phyloP scores from a whole-genome alignment of 441 rosid genomes.

The Croton laevigatus region DNA sequence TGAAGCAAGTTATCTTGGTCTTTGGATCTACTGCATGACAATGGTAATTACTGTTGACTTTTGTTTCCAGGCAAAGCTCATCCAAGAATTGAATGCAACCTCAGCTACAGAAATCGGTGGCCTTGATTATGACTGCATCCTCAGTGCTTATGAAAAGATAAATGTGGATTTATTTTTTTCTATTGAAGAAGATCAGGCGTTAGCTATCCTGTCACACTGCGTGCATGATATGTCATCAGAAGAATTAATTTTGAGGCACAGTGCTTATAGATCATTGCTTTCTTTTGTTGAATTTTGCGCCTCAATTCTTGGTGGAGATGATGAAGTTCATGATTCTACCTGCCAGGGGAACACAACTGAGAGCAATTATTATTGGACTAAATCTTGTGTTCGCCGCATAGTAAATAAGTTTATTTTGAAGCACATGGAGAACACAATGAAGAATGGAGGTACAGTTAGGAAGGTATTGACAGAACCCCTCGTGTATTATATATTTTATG shows the following conservation, averaged over 20 bases:
- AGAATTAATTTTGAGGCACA: slow-evolving; percentile 66
- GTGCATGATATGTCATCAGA: slow-evolving; percentile 77
- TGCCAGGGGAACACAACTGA: slow-evolving; percentile 32
- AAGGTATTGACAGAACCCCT: slow-evolving; percentile 50
- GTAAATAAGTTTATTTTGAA: slow-evolving; percentile 68
- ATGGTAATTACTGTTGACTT: slow-evolving; percentile 21
- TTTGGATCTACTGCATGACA: not conserved
- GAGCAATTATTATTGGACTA: slow-evolving; percentile 54
- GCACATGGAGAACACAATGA: slow-evolving; percentile 68
- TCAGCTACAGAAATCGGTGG: slow-evolving; percentile 71
- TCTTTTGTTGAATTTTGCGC: slow-evolving; percentile 75
- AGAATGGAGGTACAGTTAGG: slow-evolving; percentile 49
- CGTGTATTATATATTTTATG: not conserved
- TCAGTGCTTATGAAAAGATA: slow-evolving; percentile 69
- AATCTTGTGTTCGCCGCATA: slow-evolving; percentile 39
- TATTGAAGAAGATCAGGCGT: slow-evolving; percentile 52
- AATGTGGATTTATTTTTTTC: slow-evolving; percentile 46
- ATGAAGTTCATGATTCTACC: slow-evolving; percentile 22
- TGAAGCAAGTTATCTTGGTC: slow-evolving; percentile 5
- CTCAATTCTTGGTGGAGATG: slow-evolving; percentile 42
- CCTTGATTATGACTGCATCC: slow-evolving; percentile 77
- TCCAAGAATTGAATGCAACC: slow-evolving; percentile 66
- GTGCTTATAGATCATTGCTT: slow-evolving; percentile 69
- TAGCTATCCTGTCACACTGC: slow-evolving; percentile 77
- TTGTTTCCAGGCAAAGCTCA: slow-evolving; percentile 68